Evolutionary conservation across 108 stramenopile genomes (phyloP), one percentile per base, ranked within the genome.

Genomic region (Nitzschia sp.): DNA sequence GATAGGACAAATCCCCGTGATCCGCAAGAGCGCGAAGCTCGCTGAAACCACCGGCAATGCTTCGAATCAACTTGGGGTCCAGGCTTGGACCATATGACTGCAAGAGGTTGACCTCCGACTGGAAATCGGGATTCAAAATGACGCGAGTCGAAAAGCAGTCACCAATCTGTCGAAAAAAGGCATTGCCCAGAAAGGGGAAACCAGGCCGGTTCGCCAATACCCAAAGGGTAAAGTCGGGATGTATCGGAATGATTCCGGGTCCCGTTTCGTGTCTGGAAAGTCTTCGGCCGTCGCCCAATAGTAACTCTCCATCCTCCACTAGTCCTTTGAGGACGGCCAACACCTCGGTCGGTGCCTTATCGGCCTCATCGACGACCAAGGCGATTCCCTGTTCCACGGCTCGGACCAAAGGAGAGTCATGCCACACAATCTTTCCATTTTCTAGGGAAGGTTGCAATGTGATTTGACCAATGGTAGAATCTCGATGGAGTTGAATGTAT

Each of bases 401-500:
- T 47, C 88, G 56, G 13, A 95, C 82, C 45, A 97, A 74, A 6
- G 95, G 90, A 0, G 92, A 89, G 75, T 97, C 95, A 29, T 74
- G 74, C 59, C 74, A 93, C 0, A 91, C 75, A 28, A 96, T 68
- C 25, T 57, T 74, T 8, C 97, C 97, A 56, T 82, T 80, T 57
- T 84, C 81, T 2, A 97, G 65, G 4, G 85, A 63, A 18, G 95
- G 95, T 11, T 76, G 65, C 26, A 78, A 57, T 36, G 82, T 81
- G 38, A 97, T 71, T 3, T 77, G 77, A 24, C 67, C 72, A 32
- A 97, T 82, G 3, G 97, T 96, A 11, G 93, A 82, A 78, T 97
- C 97, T 57, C 97, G 75, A 70, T 97, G 97, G 2, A 97, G 84
- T 66, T 97, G 97, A 35, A 94, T 71, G 74, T 97, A 97, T 81